phyloP scores from a whole-genome alignment of 2,329 filamentous ascomycete genomes.

The Mollisiaceae sp. region DNA sequence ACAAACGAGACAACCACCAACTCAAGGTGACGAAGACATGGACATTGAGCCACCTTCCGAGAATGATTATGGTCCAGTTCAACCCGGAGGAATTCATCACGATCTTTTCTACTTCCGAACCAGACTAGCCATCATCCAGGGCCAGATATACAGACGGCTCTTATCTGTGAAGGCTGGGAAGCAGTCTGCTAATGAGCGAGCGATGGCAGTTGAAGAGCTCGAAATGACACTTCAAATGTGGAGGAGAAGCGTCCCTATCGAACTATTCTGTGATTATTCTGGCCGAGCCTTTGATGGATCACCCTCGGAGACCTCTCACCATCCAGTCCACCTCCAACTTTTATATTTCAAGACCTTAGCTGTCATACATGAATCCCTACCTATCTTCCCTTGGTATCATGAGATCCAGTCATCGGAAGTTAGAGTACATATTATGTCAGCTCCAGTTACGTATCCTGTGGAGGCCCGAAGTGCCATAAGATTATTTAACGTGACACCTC shows the following conservation, averaged over 20 bases:
- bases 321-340: background rate
- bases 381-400: no score
- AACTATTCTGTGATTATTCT: background rate
- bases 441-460: slow-evolving; percentile 17
- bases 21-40: slow-evolving; percentile 65
- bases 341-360: background rate
- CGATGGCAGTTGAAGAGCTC: slow-evolving; percentile 25
- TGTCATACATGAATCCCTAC: background rate
- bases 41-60: slow-evolving; percentile 34
- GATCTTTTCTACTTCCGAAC: slow-evolving; percentile 30
- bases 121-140: slow-evolving; percentile 36
- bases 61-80: slow-evolving; percentile 7
- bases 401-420: no score
- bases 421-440: slow-evolving; percentile 6
- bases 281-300: background rate
- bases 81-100: background rate
- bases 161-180: slow-evolving; percentile 33
- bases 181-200: slow-evolving; percentile 23
- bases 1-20: slow-evolving; percentile 62
- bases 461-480: slow-evolving; percentile 30
- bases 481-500: slow-evolving; percentile 26
- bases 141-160: slow-evolving; percentile 35
- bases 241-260: slow-evolving; percentile 24
- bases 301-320: background rate
- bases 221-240: slow-evolving; percentile 25